Base-by-base conservation (phyloP, 148 eudicot species). In the Salicornia ramosissima region DNA sequence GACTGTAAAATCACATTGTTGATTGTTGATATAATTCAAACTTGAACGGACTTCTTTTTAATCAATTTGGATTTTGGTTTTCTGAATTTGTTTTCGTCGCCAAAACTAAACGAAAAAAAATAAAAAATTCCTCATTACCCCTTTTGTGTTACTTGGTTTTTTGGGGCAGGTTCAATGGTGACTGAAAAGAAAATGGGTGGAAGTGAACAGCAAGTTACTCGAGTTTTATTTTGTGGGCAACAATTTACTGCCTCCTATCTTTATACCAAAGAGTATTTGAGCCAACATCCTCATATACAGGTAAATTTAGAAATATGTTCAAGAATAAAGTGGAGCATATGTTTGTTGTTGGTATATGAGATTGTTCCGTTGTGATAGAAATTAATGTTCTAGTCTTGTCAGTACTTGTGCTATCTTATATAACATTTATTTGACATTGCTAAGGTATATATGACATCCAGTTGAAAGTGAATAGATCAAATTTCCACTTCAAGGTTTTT, bases 141-240 rank as follows among this genome's bases (percentile, higher is more conserved):
- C 30, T 49, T 43, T 25, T 59, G 0, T 10, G 7, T 15, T 24
- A 36, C 40, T 3, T 36, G 40, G 40, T 46, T 57, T 54, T 57
- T 3, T 7, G 31, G 45, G 34, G 54, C 73, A 77, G 80, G 65
- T 42, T 56, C 49, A 55, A 65, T 74, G 71, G 70, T 67, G 76
- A 78, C 55, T 68, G 65, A 76, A 28, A 77, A 67, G 69, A 73
- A 80, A 76, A 80, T 85, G 80, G 77, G 14, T 22, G 79, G 31
- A 43, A 45, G 67, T 59, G 80, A 74, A 40, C 72, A 78, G 61
- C 47, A 46, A 43, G 78, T 78, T 53, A 90, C 88, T 39, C 82
- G 84, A 71, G 71, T 94, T 75, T 77, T 94, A 14, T 90, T 94
- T 77, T 90, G 98, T 52, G 98, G 98, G 63, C 82, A 80, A 18